These are phyloP conservation scores for Coemansia asiatica DNA, from an alignment of 192 early-diverging fungal genomes.

Conservation along the genomic window DNA sequence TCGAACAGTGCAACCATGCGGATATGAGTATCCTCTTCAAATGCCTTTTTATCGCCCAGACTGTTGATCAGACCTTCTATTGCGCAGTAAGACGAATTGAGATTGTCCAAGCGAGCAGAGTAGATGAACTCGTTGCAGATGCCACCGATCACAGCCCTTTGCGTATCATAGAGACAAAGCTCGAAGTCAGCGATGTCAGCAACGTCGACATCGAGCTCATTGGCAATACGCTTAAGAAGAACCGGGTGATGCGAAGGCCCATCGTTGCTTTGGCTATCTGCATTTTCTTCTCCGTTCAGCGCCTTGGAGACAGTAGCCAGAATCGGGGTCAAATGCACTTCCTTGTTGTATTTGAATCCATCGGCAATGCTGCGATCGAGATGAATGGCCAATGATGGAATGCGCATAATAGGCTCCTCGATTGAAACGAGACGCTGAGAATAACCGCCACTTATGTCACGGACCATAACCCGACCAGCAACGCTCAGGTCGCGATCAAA, in stretches of 20 bases:
- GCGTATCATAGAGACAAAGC: conserved; percentile 94
- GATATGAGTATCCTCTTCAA: conserved; percentile 55
- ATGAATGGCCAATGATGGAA: conserved; percentile 97
- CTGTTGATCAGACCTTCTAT: conserved; percentile 59
- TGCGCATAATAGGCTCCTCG: conserved; percentile 85
- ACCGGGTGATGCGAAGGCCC: conserved; percentile 72
- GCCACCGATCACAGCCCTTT: conserved; percentile 87
- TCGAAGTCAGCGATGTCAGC: conserved; percentile 93
- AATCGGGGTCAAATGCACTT: conserved; percentile 88
- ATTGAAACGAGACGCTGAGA: conserved; percentile 77
- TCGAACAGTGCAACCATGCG: conserved; percentile 92
- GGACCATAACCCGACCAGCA: conserved; percentile 90
- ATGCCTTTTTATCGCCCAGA: conserved; percentile 36
- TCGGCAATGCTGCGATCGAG: conserved; percentile 80
- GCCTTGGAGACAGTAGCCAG: conserved; percentile 71
- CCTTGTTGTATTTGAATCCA: conserved; percentile 93
- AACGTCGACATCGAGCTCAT: conserved; percentile 63
- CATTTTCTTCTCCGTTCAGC: conserved; percentile 32
- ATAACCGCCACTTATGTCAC: conserved; percentile 66
- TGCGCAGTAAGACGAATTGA: conserved; percentile 94
- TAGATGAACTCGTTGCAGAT: conserved; percentile 91
- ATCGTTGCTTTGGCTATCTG: conserved; percentile 4
- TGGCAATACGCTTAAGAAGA: conserved; percentile 74
- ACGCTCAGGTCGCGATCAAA: conserved; percentile 97
- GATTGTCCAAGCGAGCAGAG: conserved; percentile 92